phyloP scores from a whole-genome alignment of 192 early-diverging fungal species.

The Paraglomus brasilianum region DNA sequence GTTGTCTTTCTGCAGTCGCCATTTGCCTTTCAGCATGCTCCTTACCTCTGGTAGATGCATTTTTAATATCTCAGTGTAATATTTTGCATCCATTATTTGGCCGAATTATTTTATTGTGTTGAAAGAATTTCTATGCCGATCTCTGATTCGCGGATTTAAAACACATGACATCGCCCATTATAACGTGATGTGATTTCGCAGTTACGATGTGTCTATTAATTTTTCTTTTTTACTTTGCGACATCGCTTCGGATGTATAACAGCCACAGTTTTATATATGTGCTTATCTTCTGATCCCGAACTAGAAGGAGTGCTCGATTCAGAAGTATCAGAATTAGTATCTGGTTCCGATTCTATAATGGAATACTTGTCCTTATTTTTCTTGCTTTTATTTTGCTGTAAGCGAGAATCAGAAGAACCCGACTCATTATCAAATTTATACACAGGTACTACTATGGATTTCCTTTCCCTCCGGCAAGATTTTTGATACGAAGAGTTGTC shows the following conservation, averaged over 20 bases:
- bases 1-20: too few relatives aligned
- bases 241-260: slow-evolving; percentile 19
- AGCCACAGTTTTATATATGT: slow-evolving; percentile 22
- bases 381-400: slow-evolving; percentile 20
- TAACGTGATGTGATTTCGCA: slow-evolving; percentile 4
- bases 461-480: slow-evolving; percentile 12
- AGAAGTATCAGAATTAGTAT: slow-evolving; percentile 25
- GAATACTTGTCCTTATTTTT: slow-evolving; percentile 19
- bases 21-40: too few relatives aligned
- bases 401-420: slow-evolving; percentile 15
- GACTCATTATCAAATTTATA: neutral
- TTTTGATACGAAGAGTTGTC: slow-evolving; percentile 13
- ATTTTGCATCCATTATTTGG: too few relatives aligned
- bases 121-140: neutral
- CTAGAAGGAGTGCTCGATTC: slow-evolving; percentile 25
- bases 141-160: slow-evolving; percentile 18
- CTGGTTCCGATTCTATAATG: slow-evolving; percentile 20
- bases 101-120: neutral
- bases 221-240: slow-evolving; percentile 27
- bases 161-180: slow-evolving; percentile 21
- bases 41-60: too few relatives aligned
- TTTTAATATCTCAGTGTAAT: too few relatives aligned
- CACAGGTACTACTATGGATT: slow-evolving; percentile 22
- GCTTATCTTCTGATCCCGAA: slow-evolving; percentile 26
- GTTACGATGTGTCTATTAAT: slow-evolving; percentile 19